Percentiles rank a stretch among this genome's conserved stretches.
These are phyloP conservation scores for Plasmodium adleri DNA, from an alignment of 169 alveolate genomes.

Conservation along the genomic window DNA sequence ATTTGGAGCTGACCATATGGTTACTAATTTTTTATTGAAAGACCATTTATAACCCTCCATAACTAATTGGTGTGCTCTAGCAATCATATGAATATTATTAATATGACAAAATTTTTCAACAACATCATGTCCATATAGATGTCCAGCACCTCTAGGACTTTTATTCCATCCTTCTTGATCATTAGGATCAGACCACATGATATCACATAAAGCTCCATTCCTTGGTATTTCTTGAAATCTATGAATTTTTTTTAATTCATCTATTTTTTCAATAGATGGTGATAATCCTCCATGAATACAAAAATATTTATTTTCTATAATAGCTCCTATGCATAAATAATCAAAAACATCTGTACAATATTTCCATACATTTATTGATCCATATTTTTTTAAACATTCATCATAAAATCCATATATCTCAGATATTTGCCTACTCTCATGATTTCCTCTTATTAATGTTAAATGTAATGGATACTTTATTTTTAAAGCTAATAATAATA, in stretches of 20 bases:
- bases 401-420: constrained; percentile 99
- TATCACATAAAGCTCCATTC: constrained; percentile 99
- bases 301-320: constrained; percentile 95
- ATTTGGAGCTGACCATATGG: constrained; percentile 99
- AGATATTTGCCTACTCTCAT: constrained; percentile 98
- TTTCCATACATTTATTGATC: constrained; percentile 98
- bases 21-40: constrained; percentile 94
- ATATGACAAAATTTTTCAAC: constrained; percentile 94
- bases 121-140: constrained; percentile 98
- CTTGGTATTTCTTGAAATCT: constrained; percentile 89
- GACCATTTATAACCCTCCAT: constrained; percentile 99
- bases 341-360: constrained; percentile 98
- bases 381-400: constrained; percentile 99
- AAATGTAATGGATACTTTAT: constrained; percentile 97
- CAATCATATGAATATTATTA: constrained; percentile 95
- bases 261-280: constrained; percentile 94
- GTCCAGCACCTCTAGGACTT: constrained; percentile 99
- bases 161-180: constrained; percentile 91
- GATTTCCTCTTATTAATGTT: constrained; percentile 98
- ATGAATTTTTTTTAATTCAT: constrained; percentile 94
- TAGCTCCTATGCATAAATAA: constrained; percentile 98
- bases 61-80: constrained; percentile 99
- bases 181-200: constrained; percentile 99
- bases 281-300: constrained; percentile 99
- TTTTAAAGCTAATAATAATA: constrained; percentile 96